Evolutionary conservation across 73 alveolate species (phyloP), one percentile per base, ranked within the genome.

Genomic region (Strombidium stylifer): DNA sequence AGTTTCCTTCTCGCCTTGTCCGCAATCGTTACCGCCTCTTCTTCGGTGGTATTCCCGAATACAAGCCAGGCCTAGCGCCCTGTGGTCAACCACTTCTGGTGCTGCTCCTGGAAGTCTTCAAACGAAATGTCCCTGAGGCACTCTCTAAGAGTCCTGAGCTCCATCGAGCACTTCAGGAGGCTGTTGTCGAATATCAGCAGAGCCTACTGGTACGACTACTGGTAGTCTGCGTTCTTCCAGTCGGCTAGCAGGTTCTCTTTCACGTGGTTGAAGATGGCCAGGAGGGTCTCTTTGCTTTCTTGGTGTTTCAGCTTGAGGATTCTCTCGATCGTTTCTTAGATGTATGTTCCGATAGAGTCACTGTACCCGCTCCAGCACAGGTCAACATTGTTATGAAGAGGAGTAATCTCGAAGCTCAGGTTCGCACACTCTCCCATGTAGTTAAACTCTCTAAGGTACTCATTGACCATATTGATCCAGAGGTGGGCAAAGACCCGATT

Each of bases 361-460:
- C 10, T 32, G 10, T 6, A 32, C n/a, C 42, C 42, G 4, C n/a
- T 6, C 4, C 4, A 32, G n/a, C 10, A 10, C n/a, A 32, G 10
- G 21, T 24, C 68, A 23, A 53, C 28, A 28, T 20, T 30, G n/a
- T 53, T 30, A 6, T 53, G 41, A 7, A 45, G 68, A n/a, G 28
- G 10, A 27, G 52, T 31, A 32, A 32, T 32, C 42, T 32, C 42
- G 10, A 32, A 10, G n/a, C 10, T 10, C 42, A 32, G 10, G 10
- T 4, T 6, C 30, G 94, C 94, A 23, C 40, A 69, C 32, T 56
- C 32, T 31, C 90, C 91, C 93, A 73, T 58, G 66, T 89, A 89
- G 24, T 40, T 15, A 16, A 72, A 49, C 64, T 87, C 96, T 47
- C 95, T 91, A 11, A 91, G 56, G 72, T 78, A 68, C 16, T 86